These are phyloP conservation scores for Solanum paucissectum DNA, from an alignment of 257 asterid genomes.

Conservation along the genomic window DNA sequence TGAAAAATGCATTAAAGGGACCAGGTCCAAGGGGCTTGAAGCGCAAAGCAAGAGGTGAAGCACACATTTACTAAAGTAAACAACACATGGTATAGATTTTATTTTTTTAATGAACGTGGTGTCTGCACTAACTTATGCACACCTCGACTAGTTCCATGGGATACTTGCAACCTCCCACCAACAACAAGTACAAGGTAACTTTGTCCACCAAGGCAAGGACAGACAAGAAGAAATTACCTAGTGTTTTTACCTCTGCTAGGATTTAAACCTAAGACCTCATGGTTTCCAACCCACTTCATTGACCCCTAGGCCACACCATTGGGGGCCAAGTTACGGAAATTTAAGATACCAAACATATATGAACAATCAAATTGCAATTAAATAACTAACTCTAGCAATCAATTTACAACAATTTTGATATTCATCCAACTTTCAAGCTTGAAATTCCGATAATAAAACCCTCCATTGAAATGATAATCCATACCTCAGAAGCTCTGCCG, in stretches of 20 bases:
- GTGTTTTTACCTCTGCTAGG: neutral
- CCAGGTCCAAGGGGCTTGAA: neutral
- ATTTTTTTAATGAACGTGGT: neutral
- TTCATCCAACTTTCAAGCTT: neutral
- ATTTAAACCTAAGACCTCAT: neutral
- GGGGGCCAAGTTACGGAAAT: neutral
- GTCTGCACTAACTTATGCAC: neutral
- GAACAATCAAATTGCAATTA: neutral
- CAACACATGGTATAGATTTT: neutral
- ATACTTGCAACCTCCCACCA: neutral
- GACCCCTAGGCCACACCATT: neutral
- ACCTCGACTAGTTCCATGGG: neutral
- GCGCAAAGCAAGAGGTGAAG: neutral
- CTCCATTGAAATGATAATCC: neutral
- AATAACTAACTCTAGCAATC: neutral
- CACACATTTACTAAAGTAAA: neutral
- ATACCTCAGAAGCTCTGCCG: conserved; percentile 84
- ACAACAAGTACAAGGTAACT: neutral
- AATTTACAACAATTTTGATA: neutral
- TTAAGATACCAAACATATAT: neutral
- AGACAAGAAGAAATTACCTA: neutral
- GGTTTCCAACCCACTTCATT: neutral
- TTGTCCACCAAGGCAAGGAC: neutral
- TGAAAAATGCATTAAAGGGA: neutral
- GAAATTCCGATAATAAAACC: neutral